Evolutionary conservation across 2,329 filamentous ascomycete genomes (phyloP).

Genomic region (Mycogone perniciosa): DNA sequence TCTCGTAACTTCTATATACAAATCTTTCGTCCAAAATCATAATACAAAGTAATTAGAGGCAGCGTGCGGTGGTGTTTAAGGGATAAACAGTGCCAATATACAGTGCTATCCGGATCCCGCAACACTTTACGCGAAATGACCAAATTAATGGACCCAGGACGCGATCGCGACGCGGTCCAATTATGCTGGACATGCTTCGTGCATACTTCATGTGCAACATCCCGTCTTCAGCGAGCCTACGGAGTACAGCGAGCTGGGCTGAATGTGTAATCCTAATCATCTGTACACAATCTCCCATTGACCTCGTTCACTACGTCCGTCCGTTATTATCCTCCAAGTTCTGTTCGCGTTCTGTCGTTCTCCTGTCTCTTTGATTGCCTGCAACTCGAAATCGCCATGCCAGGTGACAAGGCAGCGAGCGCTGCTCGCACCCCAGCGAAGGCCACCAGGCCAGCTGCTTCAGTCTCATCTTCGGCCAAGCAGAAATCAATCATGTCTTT

Average conservation of each 20-base stretch:
- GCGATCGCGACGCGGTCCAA: conserved; percentile 14
- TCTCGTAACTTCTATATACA: too few relatives aligned
- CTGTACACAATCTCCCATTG: not conserved
- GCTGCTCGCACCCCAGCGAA: conserved; percentile 30
- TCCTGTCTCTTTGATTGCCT: not conserved
- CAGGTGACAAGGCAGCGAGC: conserved; percentile 20
- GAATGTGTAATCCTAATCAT: not conserved
- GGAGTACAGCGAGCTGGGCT: conserved; percentile 7
- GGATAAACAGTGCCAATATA: conserved; percentile 14
- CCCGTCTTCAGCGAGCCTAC: conserved; percentile 3
- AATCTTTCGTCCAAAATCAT: too few relatives aligned
- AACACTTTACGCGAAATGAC: conserved; percentile 11
- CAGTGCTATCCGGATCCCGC: conserved; percentile 11
- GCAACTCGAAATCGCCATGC: conserved; percentile 19
- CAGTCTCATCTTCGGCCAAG: conserved; percentile 29
- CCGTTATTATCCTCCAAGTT: not conserved
- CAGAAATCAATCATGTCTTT: conserved; percentile 40
- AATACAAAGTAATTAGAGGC: too few relatives aligned
- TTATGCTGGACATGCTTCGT: not conserved
- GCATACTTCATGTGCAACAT: conserved; percentile 4
- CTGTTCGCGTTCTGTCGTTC: not conserved
- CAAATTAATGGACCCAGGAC: conserved; percentile 6
- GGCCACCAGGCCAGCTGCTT: conserved; percentile 22
- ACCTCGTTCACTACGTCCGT: not conserved
- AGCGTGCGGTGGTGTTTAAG: too few relatives aligned